phyloP scores from a whole-genome alignment of 2,329 filamentous ascomycete species.

The Exophiala lecanii-corni region DNA sequence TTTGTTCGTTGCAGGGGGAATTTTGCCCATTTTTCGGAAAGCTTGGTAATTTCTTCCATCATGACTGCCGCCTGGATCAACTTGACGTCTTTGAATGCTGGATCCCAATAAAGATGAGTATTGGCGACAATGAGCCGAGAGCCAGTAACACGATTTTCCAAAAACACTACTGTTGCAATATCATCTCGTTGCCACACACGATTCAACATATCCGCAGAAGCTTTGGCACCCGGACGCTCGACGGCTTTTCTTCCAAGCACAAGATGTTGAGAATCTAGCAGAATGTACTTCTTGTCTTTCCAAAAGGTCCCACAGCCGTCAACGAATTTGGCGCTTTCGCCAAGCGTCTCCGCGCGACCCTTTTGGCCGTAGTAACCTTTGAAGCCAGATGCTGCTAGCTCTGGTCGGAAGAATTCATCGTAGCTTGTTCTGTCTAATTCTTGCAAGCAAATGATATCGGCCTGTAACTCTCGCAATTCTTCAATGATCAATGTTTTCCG shows the following conservation, averaged over 20 bases:
- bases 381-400: conserved; percentile 81
- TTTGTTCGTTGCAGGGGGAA: conserved; percentile 81
- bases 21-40: conserved; percentile 79
- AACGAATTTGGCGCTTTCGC: conserved; percentile 80
- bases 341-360: conserved; percentile 85
- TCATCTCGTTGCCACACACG: conserved; percentile 98
- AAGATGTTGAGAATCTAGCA: conserved; percentile 90
- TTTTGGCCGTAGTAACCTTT: conserved; percentile 92
- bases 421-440: conserved; percentile 91
- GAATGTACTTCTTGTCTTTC: conserved; percentile 88
- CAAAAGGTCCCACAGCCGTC: conserved; percentile 97
- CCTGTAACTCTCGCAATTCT: conserved; percentile 72
- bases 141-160: conserved; percentile 89
- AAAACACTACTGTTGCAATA: conserved; percentile 85
- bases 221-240: conserved; percentile 93
- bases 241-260: conserved; percentile 91
- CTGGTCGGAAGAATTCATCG: conserved; percentile 83
- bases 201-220: conserved; percentile 96
- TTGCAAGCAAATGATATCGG: conserved; percentile 89
- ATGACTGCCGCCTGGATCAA: conserved; percentile 91
- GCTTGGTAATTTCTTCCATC: conserved; percentile 83
- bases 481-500: conserved; percentile 76
- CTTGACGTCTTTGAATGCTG: conserved; percentile 86
- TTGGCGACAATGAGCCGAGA: conserved; percentile 89
- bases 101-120: conserved; percentile 93